A percentile compares a stretch with the other conserved stretches of the same genome.
Evolutionary conservation across 495 filamentous ascomycete species (phyloP).

Genomic region (Alectoria sarmentosa): DNA sequence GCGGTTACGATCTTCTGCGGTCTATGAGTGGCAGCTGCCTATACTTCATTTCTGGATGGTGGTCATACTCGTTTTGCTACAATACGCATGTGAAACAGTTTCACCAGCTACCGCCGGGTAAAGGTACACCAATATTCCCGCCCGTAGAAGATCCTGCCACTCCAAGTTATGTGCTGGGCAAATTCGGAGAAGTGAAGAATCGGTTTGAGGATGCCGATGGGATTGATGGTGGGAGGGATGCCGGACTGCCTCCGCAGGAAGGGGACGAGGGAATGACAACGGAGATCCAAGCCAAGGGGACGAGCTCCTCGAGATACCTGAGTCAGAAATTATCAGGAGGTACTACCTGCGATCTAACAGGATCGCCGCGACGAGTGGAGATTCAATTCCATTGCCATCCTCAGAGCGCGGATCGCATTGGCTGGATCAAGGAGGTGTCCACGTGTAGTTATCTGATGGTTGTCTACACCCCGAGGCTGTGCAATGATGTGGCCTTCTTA

Average conservation of each 20-base stretch:
- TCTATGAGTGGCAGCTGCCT: constrained; percentile 83
- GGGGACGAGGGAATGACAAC: constrained; percentile 37
- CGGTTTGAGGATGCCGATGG: constrained; percentile 17
- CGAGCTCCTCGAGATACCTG: constrained; percentile 67
- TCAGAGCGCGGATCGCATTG: constrained; percentile 72
- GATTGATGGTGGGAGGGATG: constrained; percentile 30
- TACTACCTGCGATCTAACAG: constrained; percentile 85
- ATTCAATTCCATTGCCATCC: constrained; percentile 92
- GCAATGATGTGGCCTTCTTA: constrained; percentile 85
- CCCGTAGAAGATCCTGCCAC: constrained; percentile 68
- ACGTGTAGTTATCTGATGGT: constrained; percentile 96
- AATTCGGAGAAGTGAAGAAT: constrained; percentile 33
- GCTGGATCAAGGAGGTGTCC: constrained; percentile 89
- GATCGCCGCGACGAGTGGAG: constrained; percentile 76
- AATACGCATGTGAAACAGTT: constrained; percentile 83
- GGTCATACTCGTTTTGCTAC: constrained; percentile 96
- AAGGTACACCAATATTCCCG: constrained; percentile 57
- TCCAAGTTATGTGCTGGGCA: constrained; percentile 74
- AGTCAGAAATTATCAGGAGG: constrained; percentile 82
- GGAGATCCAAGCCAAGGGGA: constrained; percentile 69
- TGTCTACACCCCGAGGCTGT: constrained; percentile 86
- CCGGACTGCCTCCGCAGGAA: constrained; percentile 27
- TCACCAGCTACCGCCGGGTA: constrained; percentile 65
- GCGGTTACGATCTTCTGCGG: constrained; percentile 83
- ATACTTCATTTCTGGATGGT: constrained; percentile 90